Evolutionary conservation across 192 early-diverging fungal genomes (phyloP), one percentile per base, ranked within the genome.

Genomic region (Coemansia sp.): DNA sequence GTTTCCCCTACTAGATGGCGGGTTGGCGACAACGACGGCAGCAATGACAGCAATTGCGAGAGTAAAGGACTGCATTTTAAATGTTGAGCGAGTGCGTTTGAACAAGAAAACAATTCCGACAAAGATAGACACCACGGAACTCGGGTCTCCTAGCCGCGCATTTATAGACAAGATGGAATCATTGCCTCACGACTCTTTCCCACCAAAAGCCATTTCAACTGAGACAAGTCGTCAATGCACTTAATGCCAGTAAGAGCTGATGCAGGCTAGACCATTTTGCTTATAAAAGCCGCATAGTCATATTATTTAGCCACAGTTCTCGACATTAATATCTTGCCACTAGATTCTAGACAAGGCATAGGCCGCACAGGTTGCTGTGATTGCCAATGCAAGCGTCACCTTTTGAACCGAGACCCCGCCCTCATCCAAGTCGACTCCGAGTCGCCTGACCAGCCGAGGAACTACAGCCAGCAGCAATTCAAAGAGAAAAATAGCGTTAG

Each of bases 21-120:
- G 34, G 3, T 43, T 33, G 11, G 61, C 42, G 8, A 9, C 62
- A 18, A 53, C 40, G 26, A 40, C 40, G 53, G 38, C 62, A 9
- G 62, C 73, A 36, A 62, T 55, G 42, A 67, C 72, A 27, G 72
- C 52, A 40, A 74, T 44, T 19, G 72, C 72, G 19, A 68, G 15
- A 46, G 65, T 46, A 26, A 66, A 50, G 40, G 64, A 41, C 29
- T 32, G 29, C 29, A 32, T 32, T 32, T 2, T 32, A 32, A 32
- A 32, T 2, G 29, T 32, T 32, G 29, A n/a, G 29, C 29, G 7
- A 32, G 29, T 32, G n/a, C n/a, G n/a, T n/a, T n/a, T n/a, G n/a
- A 32, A 7, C 7, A 32, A 4, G 29, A 32, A 32, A 32, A 7
- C 3, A 2, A 7, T 32, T 2, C 29, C 7, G 2, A 7, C 29